Base-by-base conservation (phyloP, 129 eudicot genomes). In the Artemisia annua region DNA sequence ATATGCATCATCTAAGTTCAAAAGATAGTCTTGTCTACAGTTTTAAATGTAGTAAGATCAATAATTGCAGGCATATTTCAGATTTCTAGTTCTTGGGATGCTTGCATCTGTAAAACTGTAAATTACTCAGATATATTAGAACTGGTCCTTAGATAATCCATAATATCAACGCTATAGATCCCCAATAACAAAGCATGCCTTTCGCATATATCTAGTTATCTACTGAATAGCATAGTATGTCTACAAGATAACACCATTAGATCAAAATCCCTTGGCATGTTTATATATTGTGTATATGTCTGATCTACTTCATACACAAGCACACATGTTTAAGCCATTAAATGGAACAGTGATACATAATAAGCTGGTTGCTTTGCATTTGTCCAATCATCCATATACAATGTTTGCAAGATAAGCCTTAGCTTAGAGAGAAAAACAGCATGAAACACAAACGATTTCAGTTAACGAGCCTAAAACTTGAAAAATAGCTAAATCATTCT, bases 1-100 rank as follows among this genome's bases (percentile, higher is more conserved):
- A 28, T 62, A 4, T 62, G 67, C 67, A 62, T 61, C 67, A 28
- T 62, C 48, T 30, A 62, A 30, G 20, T 62, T 62, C 19, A 30
- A 44, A 30, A 15, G 4, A 11, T 62, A 7, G 5, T 17, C 9
- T 24, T 61, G 32, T 14, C 66, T 19, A 28, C 19, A 62, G 2
- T 24, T 28, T 39, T 24, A 26, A 28, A 13, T 61, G 66, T 61
- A 28, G 44, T 28, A 61, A 28, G 32, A 13, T 13, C n/a, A 30
- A 62, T 62, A 62, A 62, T 62, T 62, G 48, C 67, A 11, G 14
- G 46, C 13, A 15, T 62, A 62, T 15, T 28, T 30, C 20, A 28
- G 67, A 12, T 28, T 30, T 62, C 48, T 30, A 62, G 67, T 30
- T 30, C 17, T 62, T 15, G n/a, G 32, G 67, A 24, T 62, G 48